Conservation (phyloP, 1,284 basidiomycete species). For the Cutaneotrichosporon sp. region DNA sequence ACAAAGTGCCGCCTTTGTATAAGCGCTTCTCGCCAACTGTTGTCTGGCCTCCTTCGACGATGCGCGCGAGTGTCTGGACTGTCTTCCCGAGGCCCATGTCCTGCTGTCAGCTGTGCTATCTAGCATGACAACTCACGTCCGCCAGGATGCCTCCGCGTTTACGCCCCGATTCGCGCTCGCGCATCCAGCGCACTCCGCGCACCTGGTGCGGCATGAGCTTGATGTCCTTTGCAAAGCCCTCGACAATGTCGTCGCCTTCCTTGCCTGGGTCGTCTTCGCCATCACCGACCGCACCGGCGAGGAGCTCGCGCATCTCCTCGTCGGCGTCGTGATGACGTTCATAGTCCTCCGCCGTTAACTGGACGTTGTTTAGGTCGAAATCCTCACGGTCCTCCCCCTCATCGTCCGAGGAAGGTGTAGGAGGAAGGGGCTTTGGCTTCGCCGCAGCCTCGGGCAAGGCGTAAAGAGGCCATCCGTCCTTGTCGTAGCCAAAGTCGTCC, state of each 20-base stretch:
- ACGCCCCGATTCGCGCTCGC: slow-evolving; percentile 73
- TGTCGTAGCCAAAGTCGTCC: slow-evolving; percentile 22
- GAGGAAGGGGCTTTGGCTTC: neutral
- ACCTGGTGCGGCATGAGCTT: slow-evolving; percentile 82
- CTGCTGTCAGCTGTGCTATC: slow-evolving; percentile 28
- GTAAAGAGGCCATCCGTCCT: slow-evolving; percentile 28
- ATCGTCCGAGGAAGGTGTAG: slow-evolving; percentile 8
- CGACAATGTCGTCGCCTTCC: slow-evolving; percentile 63
- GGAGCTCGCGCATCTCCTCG: slow-evolving; percentile 57
- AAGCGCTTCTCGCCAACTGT: slow-evolving; percentile 67
- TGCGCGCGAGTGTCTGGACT: slow-evolving; percentile 81
- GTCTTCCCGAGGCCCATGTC: slow-evolving; percentile 76
- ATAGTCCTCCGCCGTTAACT: slow-evolving; percentile 41
- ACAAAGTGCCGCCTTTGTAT: slow-evolving; percentile 69
- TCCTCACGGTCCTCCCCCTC: slow-evolving; percentile 37
- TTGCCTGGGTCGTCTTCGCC: slow-evolving; percentile 53
- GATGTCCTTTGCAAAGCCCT: slow-evolving; percentile 69
- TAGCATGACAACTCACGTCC: slow-evolving; percentile 63
- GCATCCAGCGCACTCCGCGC: slow-evolving; percentile 80
- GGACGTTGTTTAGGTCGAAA: slow-evolving; percentile 42
- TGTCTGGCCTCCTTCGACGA: slow-evolving; percentile 73
- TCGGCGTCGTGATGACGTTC: slow-evolving; percentile 55
- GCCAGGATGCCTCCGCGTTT: slow-evolving; percentile 83
- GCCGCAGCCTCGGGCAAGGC: neutral
- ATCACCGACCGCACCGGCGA: slow-evolving; percentile 54